phyloP scores from a whole-genome alignment of 768 basidiomycete genomes.

The Gymnopilus dilepis region DNA sequence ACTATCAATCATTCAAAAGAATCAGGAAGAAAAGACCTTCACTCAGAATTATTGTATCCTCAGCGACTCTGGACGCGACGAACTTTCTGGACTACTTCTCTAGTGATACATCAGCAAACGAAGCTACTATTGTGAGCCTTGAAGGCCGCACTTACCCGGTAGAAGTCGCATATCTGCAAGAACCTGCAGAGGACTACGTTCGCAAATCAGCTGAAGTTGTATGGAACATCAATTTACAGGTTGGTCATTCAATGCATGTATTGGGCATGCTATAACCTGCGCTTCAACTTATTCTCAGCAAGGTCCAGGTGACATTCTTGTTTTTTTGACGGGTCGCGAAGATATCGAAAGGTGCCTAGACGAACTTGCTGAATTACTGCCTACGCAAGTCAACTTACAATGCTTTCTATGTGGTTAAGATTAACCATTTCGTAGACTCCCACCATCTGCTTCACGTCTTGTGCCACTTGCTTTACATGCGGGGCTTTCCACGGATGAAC shows the following conservation, averaged over 20 bases:
- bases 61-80: conserved; percentile 93
- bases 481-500: conserved; percentile 87
- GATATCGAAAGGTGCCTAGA: conserved; percentile 93
- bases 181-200: conserved; percentile 82
- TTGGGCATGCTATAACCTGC: not conserved
- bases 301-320: conserved; percentile 85
- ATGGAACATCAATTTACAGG: conserved; percentile 83
- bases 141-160: conserved; percentile 97
- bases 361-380: conserved; percentile 76
- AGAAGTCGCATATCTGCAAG: conserved; percentile 85
- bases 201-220: conserved; percentile 81
- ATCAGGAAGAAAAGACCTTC: conserved; percentile 91
- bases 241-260: conserved; percentile 33
- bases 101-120: conserved; percentile 60
- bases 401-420: not conserved
- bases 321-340: conserved; percentile 95
- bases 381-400: conserved; percentile 47
- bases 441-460: conserved; percentile 60
- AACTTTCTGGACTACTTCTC: conserved; percentile 92
- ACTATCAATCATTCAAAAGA: conserved; percentile 44
- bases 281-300: conserved; percentile 51
- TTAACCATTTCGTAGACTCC: conserved; percentile 43
- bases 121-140: conserved; percentile 84
- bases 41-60: conserved; percentile 91
- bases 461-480: conserved; percentile 84